Base-by-base conservation (phyloP, 2,329 filamentous ascomycete species). In the Paraphoma chrysanthemicola region DNA sequence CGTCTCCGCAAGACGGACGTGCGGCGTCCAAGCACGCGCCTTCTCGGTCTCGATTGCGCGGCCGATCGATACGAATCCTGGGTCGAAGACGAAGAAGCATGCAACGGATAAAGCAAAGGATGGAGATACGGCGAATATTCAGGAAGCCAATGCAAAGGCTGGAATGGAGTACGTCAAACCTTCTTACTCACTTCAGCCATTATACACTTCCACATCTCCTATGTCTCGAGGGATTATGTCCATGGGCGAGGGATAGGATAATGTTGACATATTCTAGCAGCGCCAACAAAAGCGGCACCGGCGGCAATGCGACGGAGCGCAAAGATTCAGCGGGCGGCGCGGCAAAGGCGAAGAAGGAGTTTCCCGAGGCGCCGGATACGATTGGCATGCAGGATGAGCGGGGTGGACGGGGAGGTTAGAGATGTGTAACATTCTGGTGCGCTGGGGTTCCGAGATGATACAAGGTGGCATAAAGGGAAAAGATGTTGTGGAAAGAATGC, bases 371-470 rank as follows among this genome's bases (percentile, higher is more conserved):
- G 12, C 81, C 81, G 1, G 80, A 78, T 47, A 69, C 71, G 47
- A 81, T 83, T 63, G 81, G 81, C 0, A 82, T 83, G 78, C 79
- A 83, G 67, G 80, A 82, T 66, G 81, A 83, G 75, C 72, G 80
- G 52, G 81, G 81, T 53, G 77, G 76, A 41, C 78, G 80, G 52
- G 79, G 80, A 41, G 70, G 59, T 64, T 78, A 60, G 49, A 39
- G 36, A 36, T 36, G 23, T 23, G 23, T 2, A 23, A 23, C 23
- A 5, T 3, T 23, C 2, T 23, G 23, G 23, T 23, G 5, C 23
- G 23, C 23, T 5, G 23, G 23, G 5, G 23, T 2, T 23, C 5
- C 23, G 23, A 23, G 23, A 23, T 23, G 23, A 23, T 23, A 23
- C 23, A 23, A 23, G 23, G 23, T 23, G 23, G 23, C 23, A 23